Evolutionary conservation across 129 eudicot genomes (phyloP).

Genomic region (Calendula officinalis): DNA sequence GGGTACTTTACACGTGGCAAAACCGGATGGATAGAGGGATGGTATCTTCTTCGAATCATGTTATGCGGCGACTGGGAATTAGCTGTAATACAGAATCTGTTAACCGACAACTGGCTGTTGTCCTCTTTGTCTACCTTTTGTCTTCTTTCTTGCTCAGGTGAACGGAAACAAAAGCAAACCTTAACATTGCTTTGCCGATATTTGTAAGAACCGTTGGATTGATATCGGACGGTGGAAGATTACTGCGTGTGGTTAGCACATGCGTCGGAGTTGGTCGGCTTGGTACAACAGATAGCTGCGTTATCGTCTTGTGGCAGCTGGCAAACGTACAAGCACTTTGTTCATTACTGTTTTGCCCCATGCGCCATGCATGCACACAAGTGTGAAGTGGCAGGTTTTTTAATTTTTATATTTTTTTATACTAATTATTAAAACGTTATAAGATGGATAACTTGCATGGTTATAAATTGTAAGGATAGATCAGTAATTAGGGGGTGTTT

Average conservation of each 20-base stretch:
- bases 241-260: slow-evolving; percentile 27
- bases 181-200: background rate
- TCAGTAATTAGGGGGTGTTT: too few relatives aligned
- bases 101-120: slow-evolving; percentile 27
- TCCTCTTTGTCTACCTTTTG: slow-evolving; percentile 16
- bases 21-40: background rate
- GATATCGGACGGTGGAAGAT: slow-evolving; percentile 11
- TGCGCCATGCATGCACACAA: too few relatives aligned
- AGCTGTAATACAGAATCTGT: slow-evolving; percentile 6
- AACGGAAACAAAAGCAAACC: slow-evolving; percentile 15
- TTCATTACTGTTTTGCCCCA: background rate
- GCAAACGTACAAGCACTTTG: slow-evolving; percentile 15
- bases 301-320: slow-evolving; percentile 16
- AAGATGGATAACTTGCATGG: too few relatives aligned
- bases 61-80: slow-evolving; percentile 20
- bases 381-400: too few relatives aligned
- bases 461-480: too few relatives aligned
- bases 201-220: slow-evolving; percentile 3
- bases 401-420: too few relatives aligned
- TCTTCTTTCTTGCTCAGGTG: slow-evolving; percentile 7
- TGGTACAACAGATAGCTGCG: slow-evolving; percentile 23
- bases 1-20: slow-evolving; percentile 29
- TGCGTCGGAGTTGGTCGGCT: slow-evolving; percentile 28
- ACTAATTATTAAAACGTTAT: too few relatives aligned
- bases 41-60: slow-evolving; percentile 15